These are phyloP conservation scores for Oenanthe javanica DNA, from an alignment of 140 eudicot genomes.

Conservation along the genomic window DNA sequence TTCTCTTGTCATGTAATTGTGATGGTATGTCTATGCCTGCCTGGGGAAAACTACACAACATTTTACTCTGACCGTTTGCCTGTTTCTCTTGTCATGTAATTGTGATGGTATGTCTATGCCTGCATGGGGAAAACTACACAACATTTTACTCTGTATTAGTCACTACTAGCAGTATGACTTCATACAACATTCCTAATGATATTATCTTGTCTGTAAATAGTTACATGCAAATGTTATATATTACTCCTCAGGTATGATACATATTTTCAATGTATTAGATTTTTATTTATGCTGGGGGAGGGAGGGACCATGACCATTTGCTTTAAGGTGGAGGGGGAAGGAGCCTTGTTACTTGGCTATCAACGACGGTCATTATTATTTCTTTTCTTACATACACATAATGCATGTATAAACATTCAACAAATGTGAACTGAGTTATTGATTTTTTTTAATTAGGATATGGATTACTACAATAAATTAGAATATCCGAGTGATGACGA, in stretches of 20 bases:
- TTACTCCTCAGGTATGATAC: neutral
- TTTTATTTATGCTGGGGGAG: no score
- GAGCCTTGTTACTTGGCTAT: neutral
- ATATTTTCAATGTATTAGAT: no score
- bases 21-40: conserved; percentile 77
- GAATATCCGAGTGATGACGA: conserved; percentile 85
- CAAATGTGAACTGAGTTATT: neutral
- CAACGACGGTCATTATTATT: no score
- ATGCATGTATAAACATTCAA: neutral
- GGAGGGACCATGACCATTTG: neutral
- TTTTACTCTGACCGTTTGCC: no score
- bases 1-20: conserved; percentile 10
- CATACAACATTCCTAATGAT: neutral
- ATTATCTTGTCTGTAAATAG: neutral
- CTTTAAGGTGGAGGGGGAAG: neutral
- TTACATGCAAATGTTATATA: no score
- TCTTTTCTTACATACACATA: neutral
- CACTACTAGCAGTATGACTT: neutral
- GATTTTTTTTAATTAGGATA: conserved; percentile 32
- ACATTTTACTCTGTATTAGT: neutral
- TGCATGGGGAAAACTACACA: no score
- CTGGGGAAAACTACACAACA: no score
- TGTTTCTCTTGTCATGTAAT: conserved; percentile 16
- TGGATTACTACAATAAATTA: conserved; percentile 66
- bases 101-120: no score